Evolutionary conservation across 176 grass and related monocot genomes (phyloP), one percentile per base, ranked within the genome.

Genomic region (Olyra latifolia): DNA sequence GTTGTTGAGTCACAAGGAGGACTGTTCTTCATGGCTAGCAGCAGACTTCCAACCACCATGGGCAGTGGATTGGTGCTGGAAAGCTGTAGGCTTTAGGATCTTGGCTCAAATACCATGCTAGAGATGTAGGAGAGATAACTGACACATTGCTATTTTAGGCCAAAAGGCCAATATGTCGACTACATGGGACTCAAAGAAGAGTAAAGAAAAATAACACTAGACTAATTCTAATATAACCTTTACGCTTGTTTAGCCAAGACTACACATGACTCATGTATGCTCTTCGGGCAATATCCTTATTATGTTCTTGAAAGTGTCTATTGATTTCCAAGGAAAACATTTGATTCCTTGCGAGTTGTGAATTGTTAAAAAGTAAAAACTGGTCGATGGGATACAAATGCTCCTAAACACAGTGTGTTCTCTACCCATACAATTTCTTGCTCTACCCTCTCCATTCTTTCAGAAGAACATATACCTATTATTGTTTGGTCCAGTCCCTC

Each of bases 1-100:
- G 8, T 28, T 43, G 14, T 15, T 8, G 1, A 43, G 24, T 58
- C 38, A 44, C 22, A 60, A 15, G 23, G 23, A 74, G 50, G 57
- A 59, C 38, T 80, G 64, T 16, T 80, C 39, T 56, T 28, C 77
- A 28, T 69, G 23, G 55, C 63, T 41, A 68, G n/a, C 42, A 69
- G 52, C 64, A 56, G 7, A 69, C 42, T 23, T 61, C 45, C 55
- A 46, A 15, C 38, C 60, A 54, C 39, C 60, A 76, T 39, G 7
- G 24, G 39, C 54, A 12, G 35, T 28, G 10, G 58, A 27, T 61
- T n/a, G 17, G 17, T 38, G 43, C 19, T 13, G 61, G 44, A 45
- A 28, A 47, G 25, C 16, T 2, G 39, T 66, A 10, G 0, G 11
- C 20, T 66, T 53, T 38, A 40, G 44, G 45, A 52, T 49, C 7